Evolutionary conservation across 2,329 filamentous ascomycete genomes (phyloP), one percentile per base, ranked within the genome.

Genomic region (Aureobasidium sp.): DNA sequence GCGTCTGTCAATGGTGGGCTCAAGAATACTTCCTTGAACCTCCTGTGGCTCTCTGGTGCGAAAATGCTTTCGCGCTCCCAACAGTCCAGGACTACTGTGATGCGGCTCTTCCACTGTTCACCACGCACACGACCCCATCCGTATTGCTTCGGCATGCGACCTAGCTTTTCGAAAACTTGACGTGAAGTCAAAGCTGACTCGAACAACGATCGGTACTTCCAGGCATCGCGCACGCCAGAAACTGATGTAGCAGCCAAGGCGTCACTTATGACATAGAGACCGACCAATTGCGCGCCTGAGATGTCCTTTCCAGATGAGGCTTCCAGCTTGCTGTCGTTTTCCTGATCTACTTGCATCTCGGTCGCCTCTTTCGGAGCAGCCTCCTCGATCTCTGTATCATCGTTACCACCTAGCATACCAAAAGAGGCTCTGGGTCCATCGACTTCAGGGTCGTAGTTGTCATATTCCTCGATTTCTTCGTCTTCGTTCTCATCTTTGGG

Each of bases 191-290:
- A 78, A 1, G 87, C 84, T 0, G 80, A 78, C 71, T 95, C 91
- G 64, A 96, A 91, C 3, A 93, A 80, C 66, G 89, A 86, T 27
- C 91, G 82, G 70, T 91, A 96, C 59, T 91, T 87, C 90, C 91
- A 96, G 3, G 90, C 89, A 71, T 92, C 89, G 2, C 89, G 86
- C 29, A 93, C 86, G 2, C 87, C 88, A 65, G 88, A 89, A 10
- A 86, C 90, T 5, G 83, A 81, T 0, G 88, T 90, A 0, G 89
- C 89, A 0, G 89, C 89, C 11, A 96, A 80, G 49, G 96, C 88
- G 71, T 97, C 92, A 34, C 82, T 86, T 55, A 90, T 82, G 57
- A 94, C 79, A 70, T 95, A 96, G 3, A 97, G 79, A 1, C 85
- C 92, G 21, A 96, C 86, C 1, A 96, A 79, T 67, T 87, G 90